Evolutionary conservation across 1,139 yeast species (phyloP), one percentile per base, ranked within the genome.

Genomic region (Candida tetrigidarum): DNA sequence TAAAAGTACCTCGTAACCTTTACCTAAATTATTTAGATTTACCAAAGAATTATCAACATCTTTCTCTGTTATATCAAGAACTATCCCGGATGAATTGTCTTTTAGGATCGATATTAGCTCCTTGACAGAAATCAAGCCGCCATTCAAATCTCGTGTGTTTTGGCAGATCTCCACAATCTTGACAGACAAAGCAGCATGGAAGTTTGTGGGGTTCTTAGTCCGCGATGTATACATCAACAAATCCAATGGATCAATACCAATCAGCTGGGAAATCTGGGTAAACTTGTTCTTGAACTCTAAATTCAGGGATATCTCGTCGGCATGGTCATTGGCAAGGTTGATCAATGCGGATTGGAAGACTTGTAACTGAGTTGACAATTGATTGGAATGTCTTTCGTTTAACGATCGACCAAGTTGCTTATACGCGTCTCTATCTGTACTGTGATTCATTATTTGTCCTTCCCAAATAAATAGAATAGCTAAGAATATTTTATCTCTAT

Each of bases 201-300:
- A 83, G 53, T 84, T 89, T 18, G 75, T 74, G 3, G 12, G 4
- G 18, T 49, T 50, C 8, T 11, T 45, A 16, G 39, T n/a, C n/a
- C n/a, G n/a, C n/a, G n/a, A 55, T 20, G 57, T 53, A 48, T 48
- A 55, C 41, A 75, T 68, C 30, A 74, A 60, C 29, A 80, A 66
- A 30, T 84, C 84, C 34, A 89, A 63, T 1, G 96, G 93, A 59
- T 90, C 96, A n/a, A 89, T 82, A 1, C 96, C 96, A 15, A 88
- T 83, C 57, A 86, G 82, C 18, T 76, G 72, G 55, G 96, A 87
- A 75, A 90, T 83, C 49, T 80, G 79, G 38, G 88, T 81, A 64
- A 90, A 89, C 58, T 86, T 84, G 22, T 76, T 69, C 37, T 93
- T 67, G 59, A 88, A 83, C 48, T 83, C 83, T 1, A 83, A 75